phyloP scores from a whole-genome alignment of 306 rosid species.

The Rubus idaeus region DNA sequence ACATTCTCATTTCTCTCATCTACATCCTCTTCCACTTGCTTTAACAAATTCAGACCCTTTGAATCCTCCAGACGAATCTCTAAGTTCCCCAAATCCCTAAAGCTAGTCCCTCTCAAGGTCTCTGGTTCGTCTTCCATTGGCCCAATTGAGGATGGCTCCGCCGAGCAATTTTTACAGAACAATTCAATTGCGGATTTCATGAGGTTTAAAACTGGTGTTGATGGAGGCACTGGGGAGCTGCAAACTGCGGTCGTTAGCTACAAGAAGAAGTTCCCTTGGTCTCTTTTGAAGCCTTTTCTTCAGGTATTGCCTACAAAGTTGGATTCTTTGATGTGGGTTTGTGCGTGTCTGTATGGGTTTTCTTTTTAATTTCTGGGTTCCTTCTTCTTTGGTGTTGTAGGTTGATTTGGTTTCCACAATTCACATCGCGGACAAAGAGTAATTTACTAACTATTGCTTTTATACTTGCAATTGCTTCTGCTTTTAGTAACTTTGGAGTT shows the following conservation, averaged over 20 bases:
- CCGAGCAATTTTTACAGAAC: constrained; percentile 55
- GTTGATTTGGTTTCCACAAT: constrained; percentile 97
- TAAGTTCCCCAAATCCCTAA: constrained; percentile 27
- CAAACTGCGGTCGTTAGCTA: constrained; percentile 87
- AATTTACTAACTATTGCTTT: constrained; percentile 24
- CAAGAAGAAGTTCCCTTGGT: constrained; percentile 85
- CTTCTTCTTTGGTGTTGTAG: constrained; percentile 42
- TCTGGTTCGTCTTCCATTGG: constrained; percentile 32
- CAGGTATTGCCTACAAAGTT: constrained; percentile 42
- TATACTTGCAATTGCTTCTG: not conserved
- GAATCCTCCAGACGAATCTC: constrained; percentile 31
- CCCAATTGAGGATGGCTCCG: constrained; percentile 56
- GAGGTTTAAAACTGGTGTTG: constrained; percentile 65
- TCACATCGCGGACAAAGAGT: constrained; percentile 97
- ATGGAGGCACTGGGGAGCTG: constrained; percentile 58
- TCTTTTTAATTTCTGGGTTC: constrained; percentile 21
- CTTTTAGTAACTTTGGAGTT: not conserved
- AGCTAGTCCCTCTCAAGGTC: constrained; percentile 23
- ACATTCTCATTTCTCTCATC: constrained; percentile 48
- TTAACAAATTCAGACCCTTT: constrained; percentile 34
- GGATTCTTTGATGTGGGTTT: not conserved
- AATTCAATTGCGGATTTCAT: constrained; percentile 88
- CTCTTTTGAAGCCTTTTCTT: constrained; percentile 70
- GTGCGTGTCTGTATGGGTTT: not conserved
- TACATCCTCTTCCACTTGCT: constrained; percentile 42